A percentile compares a stretch with the other conserved stretches of the same genome.
phyloP scores from a whole-genome alignment of 2,329 filamentous ascomycete species.

The Apiospora sp. region DNA sequence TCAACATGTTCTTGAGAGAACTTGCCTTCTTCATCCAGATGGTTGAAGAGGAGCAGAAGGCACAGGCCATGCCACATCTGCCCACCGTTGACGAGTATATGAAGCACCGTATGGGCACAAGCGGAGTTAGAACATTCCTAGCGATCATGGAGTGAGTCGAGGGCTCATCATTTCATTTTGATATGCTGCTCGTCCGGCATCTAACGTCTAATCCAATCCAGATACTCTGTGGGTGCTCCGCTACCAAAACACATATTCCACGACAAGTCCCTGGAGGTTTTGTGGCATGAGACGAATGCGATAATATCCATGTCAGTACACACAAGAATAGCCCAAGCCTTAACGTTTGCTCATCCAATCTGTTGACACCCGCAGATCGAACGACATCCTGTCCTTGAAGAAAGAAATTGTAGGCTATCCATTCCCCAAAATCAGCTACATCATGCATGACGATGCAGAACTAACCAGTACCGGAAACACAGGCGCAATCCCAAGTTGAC shows the following conservation, averaged over 20 bases:
- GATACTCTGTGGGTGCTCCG: constrained; percentile 28
- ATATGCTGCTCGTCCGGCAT: too few species aligned
- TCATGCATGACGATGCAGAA: too few species aligned
- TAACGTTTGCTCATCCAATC: neutral
- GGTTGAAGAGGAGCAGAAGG: constrained; percentile 29
- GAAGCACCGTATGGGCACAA: constrained; percentile 26
- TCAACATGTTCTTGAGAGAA: constrained; percentile 27
- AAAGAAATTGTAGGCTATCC: constrained; percentile 32
- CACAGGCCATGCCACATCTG: constrained; percentile 18
- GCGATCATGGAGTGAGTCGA: constrained; percentile 28
- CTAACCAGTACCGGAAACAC: too few species aligned
- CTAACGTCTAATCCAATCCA: constrained; percentile 19
- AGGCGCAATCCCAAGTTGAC: constrained; percentile 31
- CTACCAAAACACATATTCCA: constrained; percentile 25
- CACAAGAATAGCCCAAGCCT: neutral
- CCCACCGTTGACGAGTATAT: constrained; percentile 31
- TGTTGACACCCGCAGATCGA: constrained; percentile 24
- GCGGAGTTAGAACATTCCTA: constrained; percentile 27
- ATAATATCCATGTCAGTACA: constrained; percentile 22
- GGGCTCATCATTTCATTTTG: too few species aligned
- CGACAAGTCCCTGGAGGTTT: constrained; percentile 28
- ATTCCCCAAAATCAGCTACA: too few species aligned
- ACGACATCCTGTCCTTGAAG: constrained; percentile 34
- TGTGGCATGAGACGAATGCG: constrained; percentile 31
- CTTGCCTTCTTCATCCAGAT: constrained; percentile 28